Conservation (phyloP, 2,329 filamentous ascomycete genomes). For the Gyromitra esculenta region DNA sequence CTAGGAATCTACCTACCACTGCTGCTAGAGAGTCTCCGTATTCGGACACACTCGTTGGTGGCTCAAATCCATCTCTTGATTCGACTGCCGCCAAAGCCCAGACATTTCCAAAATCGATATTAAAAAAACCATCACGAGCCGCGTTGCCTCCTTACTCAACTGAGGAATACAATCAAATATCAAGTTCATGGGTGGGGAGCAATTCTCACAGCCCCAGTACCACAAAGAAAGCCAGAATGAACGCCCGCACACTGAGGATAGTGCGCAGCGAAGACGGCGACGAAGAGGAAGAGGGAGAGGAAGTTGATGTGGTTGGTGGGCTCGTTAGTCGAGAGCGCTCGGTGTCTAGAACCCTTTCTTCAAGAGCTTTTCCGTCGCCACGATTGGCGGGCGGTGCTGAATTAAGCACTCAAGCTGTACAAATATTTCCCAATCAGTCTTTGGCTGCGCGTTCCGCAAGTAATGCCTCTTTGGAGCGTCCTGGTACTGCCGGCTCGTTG, state of each 20-base stretch:
- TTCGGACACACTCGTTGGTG: conserved; percentile 14
- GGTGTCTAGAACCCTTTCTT: conserved; percentile 20
- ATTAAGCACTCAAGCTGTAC: conserved; percentile 23
- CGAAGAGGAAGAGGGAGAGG: conserved; percentile 25
- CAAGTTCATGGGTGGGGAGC: conserved; percentile 51
- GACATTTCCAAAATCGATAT: conserved; percentile 52
- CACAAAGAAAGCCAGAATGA: conserved; percentile 49
- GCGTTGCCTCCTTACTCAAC: conserved; percentile 50
- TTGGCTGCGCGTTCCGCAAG: conserved; percentile 31
- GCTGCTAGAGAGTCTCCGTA: conserved; percentile 1
- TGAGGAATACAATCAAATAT: conserved; percentile 53
- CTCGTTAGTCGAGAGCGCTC: conserved; percentile 34
- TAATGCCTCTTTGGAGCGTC: conserved; percentile 37
- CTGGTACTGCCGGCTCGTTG: conserved; percentile 39
- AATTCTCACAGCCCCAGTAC: conserved; percentile 35
- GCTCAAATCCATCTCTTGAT: conserved; percentile 22
- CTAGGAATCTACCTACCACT: conserved; percentile 24
- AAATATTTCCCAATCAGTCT: conserved; percentile 1
- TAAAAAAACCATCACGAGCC: conserved; percentile 49
- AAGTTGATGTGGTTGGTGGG: conserved; percentile 33
- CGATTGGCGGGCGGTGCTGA: conserved; percentile 18
- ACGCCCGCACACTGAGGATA: conserved; percentile 51
- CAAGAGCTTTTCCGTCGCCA: conserved; percentile 22
- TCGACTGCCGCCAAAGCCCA: conserved; percentile 30
- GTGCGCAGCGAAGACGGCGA: conserved; percentile 39